These are phyloP conservation scores for Aspergillus ustus DNA, from an alignment of 2,329 filamentous ascomycete species.

Conservation along the genomic window DNA sequence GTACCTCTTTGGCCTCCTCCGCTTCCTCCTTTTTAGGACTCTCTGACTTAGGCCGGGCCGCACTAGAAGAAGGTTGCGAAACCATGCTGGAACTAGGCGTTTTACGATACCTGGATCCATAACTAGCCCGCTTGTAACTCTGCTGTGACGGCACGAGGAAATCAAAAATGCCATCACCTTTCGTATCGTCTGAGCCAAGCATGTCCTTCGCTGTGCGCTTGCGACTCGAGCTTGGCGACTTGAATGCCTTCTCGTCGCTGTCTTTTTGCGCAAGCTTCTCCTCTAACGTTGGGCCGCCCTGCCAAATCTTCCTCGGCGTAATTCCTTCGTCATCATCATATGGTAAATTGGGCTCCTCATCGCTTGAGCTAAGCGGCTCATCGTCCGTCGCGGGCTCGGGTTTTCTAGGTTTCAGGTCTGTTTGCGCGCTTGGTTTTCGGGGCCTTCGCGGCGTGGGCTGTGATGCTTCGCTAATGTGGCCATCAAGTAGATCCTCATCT, in stretches of 20 bases:
- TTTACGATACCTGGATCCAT: constrained; percentile 19
- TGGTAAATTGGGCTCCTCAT: constrained; percentile 30
- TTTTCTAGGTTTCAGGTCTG: constrained; percentile 14
- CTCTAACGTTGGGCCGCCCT: constrained; percentile 24
- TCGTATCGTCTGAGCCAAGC: constrained; percentile 1
- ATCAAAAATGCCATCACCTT: constrained; percentile 14
- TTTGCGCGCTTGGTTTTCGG: constrained; percentile 12
- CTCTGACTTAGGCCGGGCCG: constrained; percentile 15
- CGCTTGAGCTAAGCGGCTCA: constrained; percentile 40
- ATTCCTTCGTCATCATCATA: constrained; percentile 11
- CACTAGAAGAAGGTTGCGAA: constrained; percentile 18
- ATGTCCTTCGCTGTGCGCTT: constrained; percentile 22
- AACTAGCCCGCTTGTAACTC: constrained; percentile 20
- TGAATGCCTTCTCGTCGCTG: constrained; percentile 13
- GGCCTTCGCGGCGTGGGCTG: constrained; percentile 2
- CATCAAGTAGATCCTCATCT: not conserved
- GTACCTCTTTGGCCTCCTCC: constrained; percentile 8
- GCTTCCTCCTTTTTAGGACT: constrained; percentile 14
- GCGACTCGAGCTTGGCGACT: constrained; percentile 15
- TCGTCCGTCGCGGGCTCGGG: constrained; percentile 37
- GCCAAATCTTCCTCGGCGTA: not conserved
- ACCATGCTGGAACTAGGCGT: constrained; percentile 22
- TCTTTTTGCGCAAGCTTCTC: constrained; percentile 28
- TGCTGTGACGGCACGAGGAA: constrained; percentile 17
- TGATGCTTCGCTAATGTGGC: not conserved